phyloP scores from a whole-genome alignment of 371 early-diverging fungal species.

The Syncephalastrum monosporum region DNA sequence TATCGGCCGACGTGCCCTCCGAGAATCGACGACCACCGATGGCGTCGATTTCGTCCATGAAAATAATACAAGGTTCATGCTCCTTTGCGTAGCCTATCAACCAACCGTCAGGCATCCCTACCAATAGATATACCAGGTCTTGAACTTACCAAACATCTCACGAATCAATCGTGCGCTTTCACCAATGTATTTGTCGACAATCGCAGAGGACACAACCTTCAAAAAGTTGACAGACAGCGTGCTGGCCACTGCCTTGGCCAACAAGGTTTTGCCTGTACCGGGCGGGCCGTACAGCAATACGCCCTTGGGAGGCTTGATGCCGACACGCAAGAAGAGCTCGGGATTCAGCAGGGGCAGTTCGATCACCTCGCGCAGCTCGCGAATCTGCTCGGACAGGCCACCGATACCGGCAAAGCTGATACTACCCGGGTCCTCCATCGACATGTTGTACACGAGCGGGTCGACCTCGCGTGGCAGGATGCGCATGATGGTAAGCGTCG shows the following conservation, averaged over 20 bases:
- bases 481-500: constrained; percentile 99
- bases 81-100: constrained; percentile 91
- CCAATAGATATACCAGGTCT: neutral
- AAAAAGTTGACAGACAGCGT: constrained; percentile 97
- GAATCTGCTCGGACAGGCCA: constrained; percentile 96
- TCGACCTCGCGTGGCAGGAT: constrained; percentile 99
- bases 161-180: constrained; percentile 97
- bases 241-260: constrained; percentile 98
- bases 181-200: constrained; percentile 99
- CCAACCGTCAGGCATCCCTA: neutral
- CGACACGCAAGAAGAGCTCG: constrained; percentile 98
- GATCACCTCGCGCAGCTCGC: constrained; percentile 98
- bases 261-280: constrained; percentile 88
- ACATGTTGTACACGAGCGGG: constrained; percentile 99
- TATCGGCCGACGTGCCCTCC: constrained; percentile 99
- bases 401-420: constrained; percentile 98
- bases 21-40: constrained; percentile 99
- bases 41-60: constrained; percentile 99
- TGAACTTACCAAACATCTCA: constrained; percentile 94
- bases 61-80: constrained; percentile 99
- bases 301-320: constrained; percentile 98
- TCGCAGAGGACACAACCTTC: constrained; percentile 96
- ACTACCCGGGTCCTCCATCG: constrained; percentile 95
- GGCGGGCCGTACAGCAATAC: constrained; percentile 99
- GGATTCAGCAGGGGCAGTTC: constrained; percentile 99